Conservation (phyloP, 805 yeast genomes). For the Candida endomychidarum region DNA sequence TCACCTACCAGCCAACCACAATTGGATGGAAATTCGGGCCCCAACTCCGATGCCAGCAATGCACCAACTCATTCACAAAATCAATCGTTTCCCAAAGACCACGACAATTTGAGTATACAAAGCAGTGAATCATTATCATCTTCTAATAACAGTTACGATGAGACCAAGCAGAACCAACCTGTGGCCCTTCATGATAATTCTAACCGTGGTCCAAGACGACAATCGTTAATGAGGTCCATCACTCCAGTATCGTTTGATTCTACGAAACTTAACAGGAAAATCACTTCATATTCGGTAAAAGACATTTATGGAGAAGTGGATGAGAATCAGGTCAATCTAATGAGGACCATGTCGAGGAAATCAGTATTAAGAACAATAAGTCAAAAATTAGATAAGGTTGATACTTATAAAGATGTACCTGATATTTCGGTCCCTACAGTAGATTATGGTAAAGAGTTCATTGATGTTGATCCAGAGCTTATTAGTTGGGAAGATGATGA, state of each 20-base stretch:
- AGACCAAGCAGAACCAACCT: conserved; percentile 3
- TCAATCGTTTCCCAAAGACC: neutral
- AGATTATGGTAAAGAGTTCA: conserved; percentile 33
- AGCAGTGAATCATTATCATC: conserved; percentile 9
- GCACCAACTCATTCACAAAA: neutral
- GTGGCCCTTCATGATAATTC: conserved; percentile 8
- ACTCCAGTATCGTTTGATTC: conserved; percentile 14
- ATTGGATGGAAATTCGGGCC: neutral
- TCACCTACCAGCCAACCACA: no score
- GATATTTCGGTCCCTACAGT: conserved; percentile 24
- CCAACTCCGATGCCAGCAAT: conserved; percentile 1
- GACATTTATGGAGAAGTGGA: conserved; percentile 43
- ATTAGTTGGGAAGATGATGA: conserved; percentile 35
- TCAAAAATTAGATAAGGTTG: conserved; percentile 22
- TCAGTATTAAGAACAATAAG: conserved; percentile 43
- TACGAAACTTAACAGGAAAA: conserved; percentile 7
- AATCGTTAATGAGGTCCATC: conserved; percentile 10
- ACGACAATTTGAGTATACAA: conserved; percentile 11
- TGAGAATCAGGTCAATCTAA: conserved; percentile 36
- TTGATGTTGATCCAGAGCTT: conserved; percentile 36
- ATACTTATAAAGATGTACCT: conserved; percentile 19
- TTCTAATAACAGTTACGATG: conserved; percentile 1
- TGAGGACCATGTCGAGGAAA: conserved; percentile 44
- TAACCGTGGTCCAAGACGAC: conserved; percentile 1
- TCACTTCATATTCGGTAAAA: conserved; percentile 24